These are phyloP conservation scores for Zopfia rhizophila DNA, from an alignment of 2,329 filamentous ascomycete genomes.

Conservation along the genomic window DNA sequence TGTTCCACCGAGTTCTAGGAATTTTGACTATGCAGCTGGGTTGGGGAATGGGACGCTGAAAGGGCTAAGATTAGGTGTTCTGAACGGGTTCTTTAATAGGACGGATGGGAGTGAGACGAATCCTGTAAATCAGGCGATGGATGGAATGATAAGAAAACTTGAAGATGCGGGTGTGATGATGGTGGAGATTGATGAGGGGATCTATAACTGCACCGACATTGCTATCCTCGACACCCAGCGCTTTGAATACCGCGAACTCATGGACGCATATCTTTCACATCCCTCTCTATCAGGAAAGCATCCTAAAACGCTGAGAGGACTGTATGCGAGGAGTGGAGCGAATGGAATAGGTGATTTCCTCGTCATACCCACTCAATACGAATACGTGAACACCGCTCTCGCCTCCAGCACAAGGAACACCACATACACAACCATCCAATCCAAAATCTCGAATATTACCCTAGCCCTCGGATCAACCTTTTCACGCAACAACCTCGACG, in stretches of 20 bases:
- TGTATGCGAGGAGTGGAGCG: conserved; percentile 57
- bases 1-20: conserved; percentile 54
- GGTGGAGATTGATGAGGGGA: conserved; percentile 59
- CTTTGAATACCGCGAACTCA: conserved; percentile 67
- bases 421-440: conserved; percentile 60
- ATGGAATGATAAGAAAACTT: conserved; percentile 59
- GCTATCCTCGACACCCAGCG: conserved; percentile 67
- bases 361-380: conserved; percentile 69
- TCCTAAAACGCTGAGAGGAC: conserved; percentile 58
- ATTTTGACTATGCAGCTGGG: conserved; percentile 59
- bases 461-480: conserved; percentile 64
- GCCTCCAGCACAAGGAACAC: conserved; percentile 63
- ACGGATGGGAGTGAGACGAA: conserved; percentile 63
- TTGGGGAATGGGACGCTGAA: conserved; percentile 49
- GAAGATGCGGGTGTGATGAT: conserved; percentile 60
- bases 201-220: conserved; percentile 65
- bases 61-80: conserved; percentile 60
- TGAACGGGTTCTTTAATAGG: conserved; percentile 69
- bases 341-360: conserved; percentile 61
- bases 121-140: conserved; percentile 67
- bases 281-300: conserved; percentile 55
- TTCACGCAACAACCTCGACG: conserved; percentile 61
- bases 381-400: conserved; percentile 63
- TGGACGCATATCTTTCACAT: conserved; percentile 66
- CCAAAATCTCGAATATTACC: conserved; percentile 64